Conservation (phyloP, 768 basidiomycete species). For the Clathrus columnatus region DNA sequence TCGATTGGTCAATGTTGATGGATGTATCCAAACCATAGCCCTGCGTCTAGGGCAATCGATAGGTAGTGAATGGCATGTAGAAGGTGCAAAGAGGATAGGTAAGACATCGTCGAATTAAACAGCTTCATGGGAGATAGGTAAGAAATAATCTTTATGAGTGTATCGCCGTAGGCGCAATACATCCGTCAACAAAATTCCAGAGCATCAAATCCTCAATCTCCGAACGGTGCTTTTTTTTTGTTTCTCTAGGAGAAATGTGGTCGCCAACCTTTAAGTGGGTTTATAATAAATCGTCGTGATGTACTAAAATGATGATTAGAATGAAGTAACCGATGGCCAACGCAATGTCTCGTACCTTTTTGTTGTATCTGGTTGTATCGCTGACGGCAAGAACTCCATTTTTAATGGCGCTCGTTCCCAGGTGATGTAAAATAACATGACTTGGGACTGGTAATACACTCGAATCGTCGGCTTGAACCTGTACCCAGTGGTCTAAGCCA, state of each 20-base stretch:
- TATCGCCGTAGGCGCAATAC: no score
- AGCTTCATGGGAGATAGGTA: no score
- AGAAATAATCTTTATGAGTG: no score
- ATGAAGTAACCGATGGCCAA: not conserved
- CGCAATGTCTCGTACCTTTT: conserved; percentile 56
- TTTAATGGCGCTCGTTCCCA: conserved; percentile 91
- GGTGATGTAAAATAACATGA: conserved; percentile 89
- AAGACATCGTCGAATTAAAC: not conserved
- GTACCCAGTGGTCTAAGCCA: conserved; percentile 20
- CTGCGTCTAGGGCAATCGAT: no score
- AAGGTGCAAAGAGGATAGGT: not conserved
- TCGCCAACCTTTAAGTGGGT: conserved; percentile 34
- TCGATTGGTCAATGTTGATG: no score
- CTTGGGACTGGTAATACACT: conserved; percentile 87
- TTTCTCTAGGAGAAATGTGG: not conserved
- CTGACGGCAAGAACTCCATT: conserved; percentile 91
- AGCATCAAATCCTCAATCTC: not conserved
- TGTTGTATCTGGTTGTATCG: conserved; percentile 82
- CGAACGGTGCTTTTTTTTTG: not conserved
- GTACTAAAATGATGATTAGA: conserved; percentile 39
- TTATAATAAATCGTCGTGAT: conserved; percentile 82
- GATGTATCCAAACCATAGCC: no score
- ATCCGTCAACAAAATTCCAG: not conserved
- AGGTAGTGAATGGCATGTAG: not conserved
- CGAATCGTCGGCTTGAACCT: conserved; percentile 63